Evolutionary conservation across 257 asterid genomes (phyloP).

Genomic region (Penstemon davidsonii): DNA sequence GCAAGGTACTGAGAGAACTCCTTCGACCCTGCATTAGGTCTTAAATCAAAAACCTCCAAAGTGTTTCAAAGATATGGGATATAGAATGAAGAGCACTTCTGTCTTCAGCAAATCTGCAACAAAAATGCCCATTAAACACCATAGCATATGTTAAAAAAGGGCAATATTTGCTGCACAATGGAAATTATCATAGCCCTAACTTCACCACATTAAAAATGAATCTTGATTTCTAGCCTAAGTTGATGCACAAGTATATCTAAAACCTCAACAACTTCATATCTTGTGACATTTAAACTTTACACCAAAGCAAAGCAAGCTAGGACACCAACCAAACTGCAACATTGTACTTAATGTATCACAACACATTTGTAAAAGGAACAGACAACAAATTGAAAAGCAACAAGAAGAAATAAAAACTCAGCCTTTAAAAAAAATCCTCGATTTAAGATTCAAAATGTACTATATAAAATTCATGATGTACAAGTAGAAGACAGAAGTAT

Average conservation of each 20-base stretch:
- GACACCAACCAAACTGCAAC: slow-evolving; percentile 36
- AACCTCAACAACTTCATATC: slow-evolving; percentile 26
- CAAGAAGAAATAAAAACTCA: not conserved
- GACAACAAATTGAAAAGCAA: not conserved
- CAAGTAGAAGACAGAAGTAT: not conserved
- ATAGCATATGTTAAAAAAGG: slow-evolving; percentile 7
- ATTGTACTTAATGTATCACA: slow-evolving; percentile 1
- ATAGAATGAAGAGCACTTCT: slow-evolving; percentile 20
- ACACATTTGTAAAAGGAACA: slow-evolving; percentile 1
- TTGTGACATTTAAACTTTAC: slow-evolving; percentile 27
- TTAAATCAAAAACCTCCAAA: slow-evolving; percentile 27
- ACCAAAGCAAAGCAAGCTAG: slow-evolving; percentile 33
- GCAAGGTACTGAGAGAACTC: slow-evolving; percentile 63
- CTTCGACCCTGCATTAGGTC: slow-evolving; percentile 86
- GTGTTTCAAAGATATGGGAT: slow-evolving; percentile 12
- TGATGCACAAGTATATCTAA: slow-evolving; percentile 19
- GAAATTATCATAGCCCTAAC: not conserved
- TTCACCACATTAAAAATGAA: too few relatives aligned
- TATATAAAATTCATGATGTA: slow-evolving; percentile 1
- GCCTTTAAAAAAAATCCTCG: not conserved
- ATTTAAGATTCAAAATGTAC: too few relatives aligned
- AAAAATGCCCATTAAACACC: slow-evolving; percentile 17
- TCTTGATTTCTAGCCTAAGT: not conserved
- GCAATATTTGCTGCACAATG: not conserved
- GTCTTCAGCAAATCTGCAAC: slow-evolving; percentile 53